Base-by-base conservation (phyloP, 1,139 yeast species). In the Suhomyces wounanorum region DNA sequence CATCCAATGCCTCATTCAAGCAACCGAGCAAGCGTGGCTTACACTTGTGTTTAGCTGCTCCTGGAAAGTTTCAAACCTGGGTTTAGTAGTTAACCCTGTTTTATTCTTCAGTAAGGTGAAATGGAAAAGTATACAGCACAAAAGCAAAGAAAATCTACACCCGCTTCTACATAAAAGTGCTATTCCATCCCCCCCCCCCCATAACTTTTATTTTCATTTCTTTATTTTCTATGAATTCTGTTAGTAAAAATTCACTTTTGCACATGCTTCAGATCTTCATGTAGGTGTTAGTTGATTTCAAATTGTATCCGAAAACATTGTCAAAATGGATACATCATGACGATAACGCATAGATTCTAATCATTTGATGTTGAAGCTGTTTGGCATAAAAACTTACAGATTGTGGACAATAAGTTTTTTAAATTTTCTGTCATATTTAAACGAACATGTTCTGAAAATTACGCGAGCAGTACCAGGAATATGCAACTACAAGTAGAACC, bases 261-360 rank as follows among this genome's bases (percentile, higher is more conserved):
- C 33, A 26, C 43, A 31, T 18, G 42, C 40, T 30, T 8, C 39
- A 47, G 28, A 57, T 58, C 62, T 57, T 72, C 77, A 72, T 72
- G 58, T 65, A 57, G 68, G 76, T 72, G 77, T 72, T 72, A 57
- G 75, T 60, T 72, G 73, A 72, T 72, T 72, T 72, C 77, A 68
- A 54, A 44, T 65, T 63, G 54, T 59, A 57, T 62, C 73, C 67
- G 48, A 61, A 67, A 67, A 64, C 72, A 62, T 66, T 63, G 69
- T 63, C 55, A 57, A 55, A 60, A 55, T 54, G 67, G 70, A 63
- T 56, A 57, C 62, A 64, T 72, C 76, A 72, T 70, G 77, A 72
- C 76, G 75, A 72, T 72, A 72, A 72, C 77, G 77, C 77, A 72
- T 66, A 10, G 57, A 45, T 44, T 52, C 51, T 58, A 58, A 59